Conservation (phyloP, 2,329 filamentous ascomycete species). For the Lachnellula arida region DNA sequence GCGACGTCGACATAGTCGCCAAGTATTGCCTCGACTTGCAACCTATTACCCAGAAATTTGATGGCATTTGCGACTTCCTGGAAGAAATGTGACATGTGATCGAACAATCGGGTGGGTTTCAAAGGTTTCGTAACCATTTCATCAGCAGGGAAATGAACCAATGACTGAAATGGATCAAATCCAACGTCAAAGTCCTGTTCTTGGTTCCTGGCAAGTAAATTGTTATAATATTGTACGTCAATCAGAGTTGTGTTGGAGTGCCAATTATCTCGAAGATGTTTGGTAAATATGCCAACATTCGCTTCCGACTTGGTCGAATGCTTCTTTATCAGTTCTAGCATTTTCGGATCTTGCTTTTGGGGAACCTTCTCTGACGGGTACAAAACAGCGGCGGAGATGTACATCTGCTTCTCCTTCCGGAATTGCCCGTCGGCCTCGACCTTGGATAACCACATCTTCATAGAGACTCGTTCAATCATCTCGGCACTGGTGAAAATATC, state of each 20-base stretch:
- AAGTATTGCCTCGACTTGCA: slow-evolving; percentile 12
- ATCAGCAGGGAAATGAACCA: neutral
- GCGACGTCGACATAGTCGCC: slow-evolving; percentile 17
- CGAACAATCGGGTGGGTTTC: slow-evolving; percentile 9
- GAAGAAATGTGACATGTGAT: slow-evolving; percentile 16
- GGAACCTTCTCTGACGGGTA: slow-evolving; percentile 5
- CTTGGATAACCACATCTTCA: neutral
- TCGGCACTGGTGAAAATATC: neutral
- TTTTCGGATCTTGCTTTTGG: slow-evolving; percentile 1
- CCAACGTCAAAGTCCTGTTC: slow-evolving; percentile 4
- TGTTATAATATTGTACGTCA: slow-evolving; percentile 4
- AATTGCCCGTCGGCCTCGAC: neutral
- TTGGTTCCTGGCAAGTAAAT: neutral
- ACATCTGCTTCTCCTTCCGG: slow-evolving; percentile 4
- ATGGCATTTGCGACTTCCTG: slow-evolving; percentile 8
- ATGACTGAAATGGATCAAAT: slow-evolving; percentile 6
- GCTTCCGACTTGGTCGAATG: neutral
- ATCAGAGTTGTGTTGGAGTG: slow-evolving; percentile 8
- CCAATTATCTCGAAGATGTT: slow-evolving; percentile 7
- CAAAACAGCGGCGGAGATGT: slow-evolving; percentile 7
- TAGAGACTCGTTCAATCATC: neutral
- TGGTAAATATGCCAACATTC: slow-evolving; percentile 1
- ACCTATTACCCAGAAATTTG: slow-evolving; percentile 6
- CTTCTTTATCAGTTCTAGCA: slow-evolving; percentile 9
- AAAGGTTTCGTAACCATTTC: neutral